phyloP scores from a whole-genome alignment of 192 early-diverging fungal species.

The Backusella tarrabulga region DNA sequence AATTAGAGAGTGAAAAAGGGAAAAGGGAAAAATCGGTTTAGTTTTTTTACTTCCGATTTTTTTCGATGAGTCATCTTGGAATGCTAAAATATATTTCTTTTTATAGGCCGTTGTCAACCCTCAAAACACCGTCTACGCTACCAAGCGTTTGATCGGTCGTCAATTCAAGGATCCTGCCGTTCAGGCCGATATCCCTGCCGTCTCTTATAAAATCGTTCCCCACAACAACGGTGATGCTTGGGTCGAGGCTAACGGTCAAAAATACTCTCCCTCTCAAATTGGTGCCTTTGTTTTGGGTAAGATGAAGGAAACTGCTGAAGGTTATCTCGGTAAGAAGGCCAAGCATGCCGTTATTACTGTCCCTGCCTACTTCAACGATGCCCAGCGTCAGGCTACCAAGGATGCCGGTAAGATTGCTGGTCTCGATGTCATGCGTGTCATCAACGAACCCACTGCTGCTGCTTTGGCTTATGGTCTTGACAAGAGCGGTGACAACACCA shows the following conservation, averaged over 20 bases:
- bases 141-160: conserved; percentile 96
- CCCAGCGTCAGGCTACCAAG: conserved; percentile 86
- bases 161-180: conserved; percentile 87
- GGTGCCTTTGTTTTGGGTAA: conserved; percentile 97
- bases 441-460: conserved; percentile 88
- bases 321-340: conserved; percentile 74
- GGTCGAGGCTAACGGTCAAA: conserved; percentile 93
- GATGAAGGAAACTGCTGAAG: conserved; percentile 97
- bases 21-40: conserved; percentile 3
- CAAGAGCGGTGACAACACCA: conserved; percentile 61
- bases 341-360: conserved; percentile 91
- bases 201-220: conserved; percentile 93
- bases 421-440: conserved; percentile 77
- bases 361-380: conserved; percentile 92
- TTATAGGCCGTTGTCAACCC: conserved; percentile 91
- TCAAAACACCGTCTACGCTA: conserved; percentile 97
- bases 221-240: conserved; percentile 98
- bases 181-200: conserved; percentile 85
- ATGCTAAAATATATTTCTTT: conserved; percentile 6
- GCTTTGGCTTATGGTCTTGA: conserved; percentile 85
- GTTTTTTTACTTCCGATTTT: background rate
- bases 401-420: conserved; percentile 83
- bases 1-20: background rate
- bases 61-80: conserved; percentile 6
- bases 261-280: conserved; percentile 94